Conservation (phyloP, 2,329 filamentous ascomycete species). For the Ramularia endophylla region DNA sequence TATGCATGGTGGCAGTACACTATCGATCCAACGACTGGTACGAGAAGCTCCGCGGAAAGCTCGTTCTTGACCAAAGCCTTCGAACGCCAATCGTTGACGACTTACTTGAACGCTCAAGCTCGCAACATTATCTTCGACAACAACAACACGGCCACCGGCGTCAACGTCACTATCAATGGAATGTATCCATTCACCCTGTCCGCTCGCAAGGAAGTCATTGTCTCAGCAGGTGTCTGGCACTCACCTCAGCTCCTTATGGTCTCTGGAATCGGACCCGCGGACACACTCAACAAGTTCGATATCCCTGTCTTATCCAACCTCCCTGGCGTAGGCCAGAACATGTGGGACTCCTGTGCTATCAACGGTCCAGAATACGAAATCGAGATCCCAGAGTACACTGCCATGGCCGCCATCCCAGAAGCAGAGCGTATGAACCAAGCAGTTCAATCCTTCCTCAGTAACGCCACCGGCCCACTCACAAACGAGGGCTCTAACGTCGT, state of each 20-base stretch:
- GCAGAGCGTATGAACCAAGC: slow-evolving; percentile 6
- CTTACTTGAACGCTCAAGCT: slow-evolving; percentile 30
- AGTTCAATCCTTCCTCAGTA: slow-evolving; percentile 10
- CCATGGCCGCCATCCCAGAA: slow-evolving; percentile 6
- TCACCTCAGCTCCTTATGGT: slow-evolving; percentile 30
- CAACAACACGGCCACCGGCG: slow-evolving; percentile 17
- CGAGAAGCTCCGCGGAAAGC: slow-evolving; percentile 23
- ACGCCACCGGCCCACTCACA: slow-evolving; percentile 20
- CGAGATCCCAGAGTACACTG: slow-evolving; percentile 8
- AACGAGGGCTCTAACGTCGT: slow-evolving; percentile 15
- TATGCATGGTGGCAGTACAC: slow-evolving; percentile 23
- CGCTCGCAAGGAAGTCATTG: slow-evolving; percentile 30
- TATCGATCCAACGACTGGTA: slow-evolving; percentile 26
- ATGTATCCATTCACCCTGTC: slow-evolving; percentile 20
- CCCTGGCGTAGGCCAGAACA: slow-evolving; percentile 47
- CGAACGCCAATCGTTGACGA: slow-evolving; percentile 18
- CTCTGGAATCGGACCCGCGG: slow-evolving; percentile 26
- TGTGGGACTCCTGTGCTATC: slow-evolving; percentile 38
- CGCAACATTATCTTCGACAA: slow-evolving; percentile 31
- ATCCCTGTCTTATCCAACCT: slow-evolving; percentile 44
- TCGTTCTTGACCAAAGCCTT: slow-evolving; percentile 21
- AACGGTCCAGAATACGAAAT: slow-evolving; percentile 12
- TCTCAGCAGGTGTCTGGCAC: slow-evolving; percentile 27
- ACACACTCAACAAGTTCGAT: slow-evolving; percentile 36
- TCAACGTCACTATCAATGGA: slow-evolving; percentile 25